Base-by-base conservation (phyloP, 306 rosid genomes). In the Geum urbanum region DNA sequence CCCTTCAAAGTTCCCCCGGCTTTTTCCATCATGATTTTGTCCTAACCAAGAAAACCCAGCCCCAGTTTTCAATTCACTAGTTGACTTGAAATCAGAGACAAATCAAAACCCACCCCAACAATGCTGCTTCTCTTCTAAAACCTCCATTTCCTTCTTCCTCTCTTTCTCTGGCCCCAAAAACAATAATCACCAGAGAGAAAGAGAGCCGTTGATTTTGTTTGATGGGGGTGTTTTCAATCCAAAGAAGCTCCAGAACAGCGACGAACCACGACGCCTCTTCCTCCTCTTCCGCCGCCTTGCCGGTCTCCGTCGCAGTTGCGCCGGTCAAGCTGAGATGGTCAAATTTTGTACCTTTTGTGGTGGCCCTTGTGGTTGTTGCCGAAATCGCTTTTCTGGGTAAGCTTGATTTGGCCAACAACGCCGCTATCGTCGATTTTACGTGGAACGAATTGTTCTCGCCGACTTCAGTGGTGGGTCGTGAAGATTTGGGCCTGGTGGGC, bases 341-440 rank as follows among this genome's bases (percentile, higher is more conserved):
- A 55, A 86, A 84, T 63, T 63, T 88, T 7, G 74, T 89, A 91
- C 91, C 92, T 66, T 66, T 95, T 0, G 74, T 84, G 13, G 89
- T 87, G 19, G 87, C 86, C 24, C 73, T 95, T 11, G 92, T 91
- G 53, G 96, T 95, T 20, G 40, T 95, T 51, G 89, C 92, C 16
- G 96, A 91, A 86, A 95, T 95, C 83, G 85, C 81, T 57, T 89
- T 95, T 74, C 79, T 95, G 78, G 88, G 91, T 46, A 76, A 86
- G 76, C 91, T 91, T 13, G 96, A 94, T 81, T 72, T 89, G 77
- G 88, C 80, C n/a, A 91, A 91, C 69, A 87, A 94, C 73, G 90
- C 85, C 7, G 86, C 86, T 40, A 59, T 87, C 73, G 90, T 91
- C 60, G 96, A 88, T 82, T 78, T n/a, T n/a, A n/a, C 92, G 6